Evolutionary conservation across 192 early-diverging fungal species (phyloP).

Genomic region (Funneliformis geosporum): DNA sequence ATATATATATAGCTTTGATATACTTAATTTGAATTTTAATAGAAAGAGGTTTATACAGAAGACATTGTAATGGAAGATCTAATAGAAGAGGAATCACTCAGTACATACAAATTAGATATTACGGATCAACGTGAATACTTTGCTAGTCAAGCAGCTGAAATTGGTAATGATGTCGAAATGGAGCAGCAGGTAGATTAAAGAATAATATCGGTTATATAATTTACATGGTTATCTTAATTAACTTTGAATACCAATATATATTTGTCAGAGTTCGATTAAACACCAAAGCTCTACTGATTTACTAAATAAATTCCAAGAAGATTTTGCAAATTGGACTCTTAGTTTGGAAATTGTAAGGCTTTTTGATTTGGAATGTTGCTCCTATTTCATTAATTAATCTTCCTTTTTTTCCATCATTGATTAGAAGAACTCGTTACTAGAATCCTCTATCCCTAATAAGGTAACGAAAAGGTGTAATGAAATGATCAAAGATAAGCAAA

Average conservation of each 20-base stretch:
- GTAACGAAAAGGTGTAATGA: conserved; percentile 7
- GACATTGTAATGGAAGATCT: conserved; percentile 77
- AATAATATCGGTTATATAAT: background rate
- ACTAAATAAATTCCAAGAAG: conserved; percentile 3
- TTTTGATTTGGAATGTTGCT: background rate
- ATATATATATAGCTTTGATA: conserved; percentile 8
- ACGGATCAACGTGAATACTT: conserved; percentile 76
- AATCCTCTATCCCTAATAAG: background rate
- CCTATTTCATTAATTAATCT: background rate
- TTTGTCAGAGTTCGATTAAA: background rate
- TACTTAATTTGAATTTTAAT: conserved; percentile 20
- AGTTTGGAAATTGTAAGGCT: conserved; percentile 35
- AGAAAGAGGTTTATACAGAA: conserved; percentile 54
- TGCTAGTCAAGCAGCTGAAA: conserved; percentile 60
- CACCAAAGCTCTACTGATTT: background rate
- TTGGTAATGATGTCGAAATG: conserved; percentile 35
- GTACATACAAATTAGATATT: conserved; percentile 66
- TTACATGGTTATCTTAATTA: background rate
- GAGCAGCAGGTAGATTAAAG: conserved; percentile 23
- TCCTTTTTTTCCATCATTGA: background rate
- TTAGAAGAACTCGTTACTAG: background rate
- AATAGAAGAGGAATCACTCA: conserved; percentile 46
- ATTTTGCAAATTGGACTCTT: conserved; percentile 37
- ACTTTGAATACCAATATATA: background rate
- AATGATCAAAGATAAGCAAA: background rate